phyloP scores from a whole-genome alignment of 1,284 basidiomycete genomes.

The Leccinum griseonigrum region DNA sequence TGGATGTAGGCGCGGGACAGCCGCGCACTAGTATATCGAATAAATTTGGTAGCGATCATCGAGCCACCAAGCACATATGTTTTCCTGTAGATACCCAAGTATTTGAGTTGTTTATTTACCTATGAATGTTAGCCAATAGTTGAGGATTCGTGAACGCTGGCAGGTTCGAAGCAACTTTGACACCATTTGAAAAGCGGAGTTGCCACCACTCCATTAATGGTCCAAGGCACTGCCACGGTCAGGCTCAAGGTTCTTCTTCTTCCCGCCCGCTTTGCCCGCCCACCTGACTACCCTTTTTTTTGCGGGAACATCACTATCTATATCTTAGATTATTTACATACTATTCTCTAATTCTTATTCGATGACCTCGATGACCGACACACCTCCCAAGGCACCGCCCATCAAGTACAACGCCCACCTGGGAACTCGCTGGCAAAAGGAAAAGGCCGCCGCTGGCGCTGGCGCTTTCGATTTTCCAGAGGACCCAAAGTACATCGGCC shows the following conservation, averaged over 20 bases:
- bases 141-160: too few species aligned
- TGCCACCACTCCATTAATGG: neutral
- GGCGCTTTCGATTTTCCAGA: conserved; percentile 70
- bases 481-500: conserved; percentile 73
- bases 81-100: too few species aligned
- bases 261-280: conserved; percentile 3
- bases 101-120: too few species aligned
- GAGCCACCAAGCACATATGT: too few species aligned
- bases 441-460: conserved; percentile 70
- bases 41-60: neutral
- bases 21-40: neutral
- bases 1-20: neutral
- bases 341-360: conserved; percentile 18
- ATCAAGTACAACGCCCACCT: conserved; percentile 64
- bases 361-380: conserved; percentile 42
- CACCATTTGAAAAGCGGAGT: conserved; percentile 6
- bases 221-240: neutral
- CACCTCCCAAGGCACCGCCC: conserved; percentile 65
- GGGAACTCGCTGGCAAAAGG: conserved; percentile 81
- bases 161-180: too few species aligned
- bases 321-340: conserved; percentile 8
- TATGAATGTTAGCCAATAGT: too few species aligned
- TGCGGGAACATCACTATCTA: conserved; percentile 20
- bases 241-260: neutral
- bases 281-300: neutral